Evolutionary conservation across 176 grass and related monocot species (phyloP), one percentile per base, ranked within the genome.

Genomic region (bread wheat (Triticum aestivum)): DNA sequence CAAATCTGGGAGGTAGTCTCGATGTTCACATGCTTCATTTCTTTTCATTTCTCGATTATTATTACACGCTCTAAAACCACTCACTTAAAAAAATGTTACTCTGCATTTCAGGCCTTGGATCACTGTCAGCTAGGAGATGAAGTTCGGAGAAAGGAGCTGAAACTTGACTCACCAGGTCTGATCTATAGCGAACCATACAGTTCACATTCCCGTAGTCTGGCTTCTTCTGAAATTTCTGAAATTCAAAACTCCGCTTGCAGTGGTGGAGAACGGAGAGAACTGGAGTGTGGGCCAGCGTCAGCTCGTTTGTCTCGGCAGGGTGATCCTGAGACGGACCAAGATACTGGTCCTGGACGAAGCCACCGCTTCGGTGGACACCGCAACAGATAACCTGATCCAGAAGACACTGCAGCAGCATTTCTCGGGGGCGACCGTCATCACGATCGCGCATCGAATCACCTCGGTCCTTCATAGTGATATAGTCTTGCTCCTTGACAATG

Each of bases 271-370:
- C 37, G 95, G 95, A 17, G 92, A 97, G 77, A 97, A 92, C 65
- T 97, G 95, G 95, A 97, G 92, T n/a, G 88, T 97, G 26, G 95
- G 91, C 20, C 89, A 98, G 83, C 90, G 91, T 56, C 95, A 95
- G 83, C 87, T 93, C 6, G 85, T 93, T 3, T 95, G 93, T 37
- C 88, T 95, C 2, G 93, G 91, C 2, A 86, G 89, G 47, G 89
- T 92, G 52, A 95, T 98, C 41, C 70, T 93, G 69, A 95, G 94
- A 82, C 92, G 90, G 73, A 91, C 89, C 26, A 98, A 92, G 23
- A 84, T 91, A 65, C 87, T 95, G 45, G 90, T 94, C 37, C 82
- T 97, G 18, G 95, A 97, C 74, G 95, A 92, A 91, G 92, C 92
- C 23, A 97, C 90, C 0, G 90, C 90, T 83, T 97, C 89, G 1